Percentiles rank a stretch among this genome's conserved stretches.
Conservation (phyloP, 1,139 yeast species). For the Yamadazyma sp. region DNA sequence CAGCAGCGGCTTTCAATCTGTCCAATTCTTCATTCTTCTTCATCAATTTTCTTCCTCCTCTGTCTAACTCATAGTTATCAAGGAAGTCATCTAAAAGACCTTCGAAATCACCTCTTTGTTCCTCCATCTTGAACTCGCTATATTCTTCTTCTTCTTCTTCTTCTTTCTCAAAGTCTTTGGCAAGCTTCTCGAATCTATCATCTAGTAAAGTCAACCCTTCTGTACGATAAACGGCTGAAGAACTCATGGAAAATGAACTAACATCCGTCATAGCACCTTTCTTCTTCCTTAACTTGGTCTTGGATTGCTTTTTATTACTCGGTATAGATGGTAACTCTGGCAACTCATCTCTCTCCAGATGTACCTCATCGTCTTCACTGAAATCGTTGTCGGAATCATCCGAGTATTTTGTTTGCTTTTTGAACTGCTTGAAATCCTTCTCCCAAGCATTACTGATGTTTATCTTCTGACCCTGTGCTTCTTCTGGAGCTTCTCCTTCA, state of each 20-base stretch:
- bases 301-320: conserved; percentile 36
- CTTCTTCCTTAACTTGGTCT: conserved; percentile 64
- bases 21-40: conserved; percentile 61
- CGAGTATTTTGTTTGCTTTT: conserved; percentile 44
- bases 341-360: conserved; percentile 40
- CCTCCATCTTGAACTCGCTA: conserved; percentile 67
- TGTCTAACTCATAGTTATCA: conserved; percentile 81
- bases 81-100: conserved; percentile 87
- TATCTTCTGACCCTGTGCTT: conserved; percentile 13
- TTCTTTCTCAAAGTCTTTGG: conserved; percentile 59
- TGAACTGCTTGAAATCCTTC: conserved; percentile 73
- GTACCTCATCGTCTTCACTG: conserved; percentile 40
- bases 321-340: conserved; percentile 57
- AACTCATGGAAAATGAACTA: conserved; percentile 89
- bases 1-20: conserved; percentile 63
- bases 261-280: conserved; percentile 90
- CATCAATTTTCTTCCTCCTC: conserved; percentile 76
- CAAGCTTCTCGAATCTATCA: conserved; percentile 79
- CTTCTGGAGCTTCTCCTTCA: conserved; percentile 42
- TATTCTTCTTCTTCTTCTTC: conserved; percentile 49
- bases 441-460: conserved; percentile 72
- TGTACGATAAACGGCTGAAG: conserved; percentile 86
- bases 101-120: conserved; percentile 80
- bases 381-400: conserved; percentile 46
- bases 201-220: conserved; percentile 87